Conservation (phyloP, 257 asterid species). For the Solanum bulbocastanum region DNA sequence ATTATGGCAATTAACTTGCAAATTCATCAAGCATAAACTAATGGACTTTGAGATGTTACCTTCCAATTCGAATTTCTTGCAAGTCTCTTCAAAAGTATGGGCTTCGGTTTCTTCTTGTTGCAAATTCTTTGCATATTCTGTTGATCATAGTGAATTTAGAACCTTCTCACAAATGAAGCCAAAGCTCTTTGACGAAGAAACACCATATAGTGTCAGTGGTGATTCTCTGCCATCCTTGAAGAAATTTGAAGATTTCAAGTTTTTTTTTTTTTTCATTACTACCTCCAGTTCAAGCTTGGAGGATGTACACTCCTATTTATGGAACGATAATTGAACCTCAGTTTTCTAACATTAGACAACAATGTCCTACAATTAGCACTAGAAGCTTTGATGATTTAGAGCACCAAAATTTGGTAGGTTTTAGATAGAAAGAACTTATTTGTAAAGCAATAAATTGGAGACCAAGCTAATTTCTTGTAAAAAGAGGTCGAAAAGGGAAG, state of each 20-base stretch:
- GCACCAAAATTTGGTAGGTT: background rate
- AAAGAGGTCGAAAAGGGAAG: background rate
- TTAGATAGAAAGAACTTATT: background rate
- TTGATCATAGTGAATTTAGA: conserved; percentile 25
- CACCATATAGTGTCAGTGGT: conserved; percentile 29
- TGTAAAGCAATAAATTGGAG: background rate
- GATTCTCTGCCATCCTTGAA: conserved; percentile 39
- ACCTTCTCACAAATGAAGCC: conserved; percentile 34
- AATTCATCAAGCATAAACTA: background rate
- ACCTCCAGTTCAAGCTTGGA: background rate
- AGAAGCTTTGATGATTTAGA: background rate
- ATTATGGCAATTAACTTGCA: background rate
- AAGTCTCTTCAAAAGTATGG: background rate
- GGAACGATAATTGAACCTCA: background rate
- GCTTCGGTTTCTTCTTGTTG: background rate
- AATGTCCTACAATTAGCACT: background rate
- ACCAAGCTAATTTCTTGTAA: background rate
- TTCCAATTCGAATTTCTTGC: background rate
- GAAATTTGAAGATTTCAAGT: conserved; percentile 20
- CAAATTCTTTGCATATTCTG: background rate
- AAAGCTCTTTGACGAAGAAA: conserved; percentile 40
- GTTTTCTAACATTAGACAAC: background rate
- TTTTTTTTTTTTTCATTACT: background rate
- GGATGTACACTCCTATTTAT: background rate
- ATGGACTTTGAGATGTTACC: background rate